A percentile compares a stretch with the other conserved stretches of the same genome.
These are phyloP conservation scores for Pseudocercospora macadamiae DNA, from an alignment of 2,329 filamentous ascomycete species.

Conservation along the genomic window DNA sequence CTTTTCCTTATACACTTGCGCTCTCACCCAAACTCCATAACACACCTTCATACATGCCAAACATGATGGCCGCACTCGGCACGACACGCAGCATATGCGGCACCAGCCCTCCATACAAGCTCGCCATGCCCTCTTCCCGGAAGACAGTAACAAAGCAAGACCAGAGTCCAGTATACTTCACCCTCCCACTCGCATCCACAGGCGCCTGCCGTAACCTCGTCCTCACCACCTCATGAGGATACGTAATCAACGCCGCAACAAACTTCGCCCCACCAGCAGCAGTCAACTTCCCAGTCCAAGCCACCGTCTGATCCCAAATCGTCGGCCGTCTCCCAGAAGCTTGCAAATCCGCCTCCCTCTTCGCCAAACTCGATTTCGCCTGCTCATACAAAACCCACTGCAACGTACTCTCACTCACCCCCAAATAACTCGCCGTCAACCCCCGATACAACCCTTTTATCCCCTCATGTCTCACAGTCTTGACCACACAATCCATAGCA, in stretches of 20 bases:
- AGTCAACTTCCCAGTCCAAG: slow-evolving; percentile 76
- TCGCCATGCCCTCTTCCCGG: slow-evolving; percentile 83
- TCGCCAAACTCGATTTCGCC: slow-evolving; percentile 74
- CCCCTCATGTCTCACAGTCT: slow-evolving; percentile 80
- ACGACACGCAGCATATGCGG: slow-evolving; percentile 90
- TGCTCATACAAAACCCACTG: slow-evolving; percentile 96
- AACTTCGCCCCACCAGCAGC: slow-evolving; percentile 86
- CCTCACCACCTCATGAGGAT: slow-evolving; percentile 88
- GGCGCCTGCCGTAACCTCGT: slow-evolving; percentile 86
- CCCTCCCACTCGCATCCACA: slow-evolving; percentile 51
- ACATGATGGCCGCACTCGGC: slow-evolving; percentile 93
- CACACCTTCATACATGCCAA: slow-evolving; percentile 76
- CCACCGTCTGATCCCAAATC: slow-evolving; percentile 72
- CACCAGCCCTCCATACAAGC: slow-evolving; percentile 86
- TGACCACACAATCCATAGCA: slow-evolving; percentile 81
- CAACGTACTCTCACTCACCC: slow-evolving; percentile 84
- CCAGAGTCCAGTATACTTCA: slow-evolving; percentile 84
- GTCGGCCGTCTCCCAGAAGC: slow-evolving; percentile 65
- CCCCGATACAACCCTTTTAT: slow-evolving; percentile 83
- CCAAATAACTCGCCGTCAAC: slow-evolving; percentile 87
- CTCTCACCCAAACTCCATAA: slow-evolving; percentile 51
- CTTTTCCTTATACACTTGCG: slow-evolving; percentile 40
- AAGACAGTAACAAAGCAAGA: slow-evolving; percentile 89
- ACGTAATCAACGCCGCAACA: slow-evolving; percentile 79
- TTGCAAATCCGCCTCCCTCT: slow-evolving; percentile 60